Evolutionary conservation across 495 filamentous ascomycete species (phyloP), one percentile per base, ranked within the genome.

Genomic region (Staphylotrichum tortipilum): DNA sequence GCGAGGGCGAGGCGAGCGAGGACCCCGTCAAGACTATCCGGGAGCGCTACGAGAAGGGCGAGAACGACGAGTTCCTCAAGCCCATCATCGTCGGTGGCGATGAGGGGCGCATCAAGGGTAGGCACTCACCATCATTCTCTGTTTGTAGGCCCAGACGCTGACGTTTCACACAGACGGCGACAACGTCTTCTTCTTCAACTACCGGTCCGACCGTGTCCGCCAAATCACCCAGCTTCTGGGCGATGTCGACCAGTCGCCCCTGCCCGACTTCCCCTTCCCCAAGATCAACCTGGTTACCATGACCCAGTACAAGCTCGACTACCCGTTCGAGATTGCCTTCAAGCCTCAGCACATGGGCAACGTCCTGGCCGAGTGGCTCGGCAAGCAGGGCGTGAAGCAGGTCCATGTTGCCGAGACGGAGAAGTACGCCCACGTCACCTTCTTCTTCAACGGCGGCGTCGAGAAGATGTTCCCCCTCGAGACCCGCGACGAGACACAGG

Each of bases 101-200:
- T 60, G 85, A 90, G 53, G 77, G 75, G 23, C 81, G 94, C 51
- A 79, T 98, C 42, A 81, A 95, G 73, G 88, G 86, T 86, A 68
- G 18, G 74, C 19, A 35, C 43, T 23, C 4, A 2, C 3, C n/a
- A n/a, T 12, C 5, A 11, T 6, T 6, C n/a, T n/a, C 12, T 10
- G 10, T 3, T 19, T 18, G 3, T 31, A 17, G 8, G 2, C 1
- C 2, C 3, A n/a, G 15, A 2, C n/a, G 5, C 58, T 55, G 52
- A 69, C 54, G 40, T 42, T 26, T 23, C 15, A n/a, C n/a, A n/a
- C 52, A 89, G 88, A 96, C 63, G 78, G 82, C 53, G 92, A 98
- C 62, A 91, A 88, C 40, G 80, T 95, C 60, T 96, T 98, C 78
- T 96, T 96, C 82, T 98, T 98, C 86, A 98, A 98, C 80, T 98